Conservation (phyloP, 2,329 filamentous ascomycete species). For the Coniella lustricola region DNA sequence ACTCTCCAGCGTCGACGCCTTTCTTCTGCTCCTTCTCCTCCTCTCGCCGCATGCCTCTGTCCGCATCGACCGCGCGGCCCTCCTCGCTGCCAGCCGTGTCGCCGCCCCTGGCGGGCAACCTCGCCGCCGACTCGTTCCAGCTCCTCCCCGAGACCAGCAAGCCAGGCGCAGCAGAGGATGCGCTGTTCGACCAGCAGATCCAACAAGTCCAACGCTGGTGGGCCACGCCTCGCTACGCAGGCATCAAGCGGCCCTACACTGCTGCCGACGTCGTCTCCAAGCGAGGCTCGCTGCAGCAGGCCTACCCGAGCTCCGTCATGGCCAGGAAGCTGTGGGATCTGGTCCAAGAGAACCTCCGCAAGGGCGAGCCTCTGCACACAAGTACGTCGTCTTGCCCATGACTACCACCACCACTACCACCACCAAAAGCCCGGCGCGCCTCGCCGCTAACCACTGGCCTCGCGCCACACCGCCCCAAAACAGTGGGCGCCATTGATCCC, state of each 20-base stretch:
- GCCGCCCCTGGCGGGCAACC: conserved; percentile 52
- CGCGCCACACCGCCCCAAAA: too few relatives aligned
- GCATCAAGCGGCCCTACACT: conserved; percentile 86
- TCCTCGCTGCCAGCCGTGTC: conserved; percentile 44
- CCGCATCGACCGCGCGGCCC: conserved; percentile 14
- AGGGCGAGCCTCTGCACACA: conserved; percentile 86
- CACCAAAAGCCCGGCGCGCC: too few relatives aligned
- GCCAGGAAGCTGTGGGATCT: conserved; percentile 90
- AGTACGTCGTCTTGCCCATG: conserved; percentile 42
- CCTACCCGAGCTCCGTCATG: conserved; percentile 90
- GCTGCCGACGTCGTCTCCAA: conserved; percentile 91
- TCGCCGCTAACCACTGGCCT: not conserved
- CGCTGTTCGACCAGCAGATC: conserved; percentile 75
- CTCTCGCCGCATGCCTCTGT: conserved; percentile 44
- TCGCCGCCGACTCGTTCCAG: conserved; percentile 75
- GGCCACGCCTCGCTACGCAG: conserved; percentile 74
- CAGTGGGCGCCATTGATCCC: conserved; percentile 97
- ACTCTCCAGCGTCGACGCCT: conserved; percentile 35
- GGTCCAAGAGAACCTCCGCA: conserved; percentile 67
- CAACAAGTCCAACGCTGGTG: conserved; percentile 87
- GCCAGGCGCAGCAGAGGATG: conserved; percentile 73
- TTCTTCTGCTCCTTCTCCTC: conserved; percentile 22
- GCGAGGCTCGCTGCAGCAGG: conserved; percentile 77
- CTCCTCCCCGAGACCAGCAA: conserved; percentile 73
- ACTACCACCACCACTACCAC: not conserved